Conservation (phyloP, 1,139 yeast species). For the Taphrina communis region DNA sequence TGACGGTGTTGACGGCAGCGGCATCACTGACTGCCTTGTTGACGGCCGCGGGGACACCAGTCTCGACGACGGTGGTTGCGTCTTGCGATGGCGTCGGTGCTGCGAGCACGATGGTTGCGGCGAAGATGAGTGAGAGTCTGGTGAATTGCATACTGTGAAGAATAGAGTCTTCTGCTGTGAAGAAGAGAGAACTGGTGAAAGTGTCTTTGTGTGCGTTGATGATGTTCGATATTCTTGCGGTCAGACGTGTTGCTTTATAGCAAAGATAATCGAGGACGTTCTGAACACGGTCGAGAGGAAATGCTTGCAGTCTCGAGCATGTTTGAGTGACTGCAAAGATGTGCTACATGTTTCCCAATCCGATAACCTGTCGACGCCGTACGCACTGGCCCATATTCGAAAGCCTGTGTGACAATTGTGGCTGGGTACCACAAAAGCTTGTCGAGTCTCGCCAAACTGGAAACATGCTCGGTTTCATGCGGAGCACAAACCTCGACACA, state of each 20-base stretch:
- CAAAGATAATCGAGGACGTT: not conserved
- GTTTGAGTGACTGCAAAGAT: too few species aligned
- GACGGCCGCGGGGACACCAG: not conserved
- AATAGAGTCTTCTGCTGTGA: not conserved
- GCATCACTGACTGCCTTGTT: not conserved
- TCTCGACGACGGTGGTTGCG: not conserved
- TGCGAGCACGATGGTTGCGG: not conserved
- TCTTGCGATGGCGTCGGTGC: conserved; percentile 15
- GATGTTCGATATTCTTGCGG: not conserved
- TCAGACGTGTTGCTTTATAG: not conserved
- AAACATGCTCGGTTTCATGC: not conserved
- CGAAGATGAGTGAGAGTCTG: not conserved
- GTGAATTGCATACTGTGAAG: not conserved
- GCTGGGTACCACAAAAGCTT: conserved; percentile 2
- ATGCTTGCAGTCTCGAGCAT: too few species aligned
- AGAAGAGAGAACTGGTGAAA: not conserved
- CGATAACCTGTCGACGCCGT: not conserved
- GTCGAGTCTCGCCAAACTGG: not conserved
- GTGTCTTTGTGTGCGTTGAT: not conserved
- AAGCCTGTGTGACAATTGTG: not conserved
- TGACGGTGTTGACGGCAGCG: not conserved
- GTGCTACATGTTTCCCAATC: not conserved
- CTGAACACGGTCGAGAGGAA: not conserved
- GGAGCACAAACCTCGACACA: not conserved
- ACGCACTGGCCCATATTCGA: not conserved